Conservation (phyloP, 2,329 filamentous ascomycete genomes). For the Apiospora saccharicola region DNA sequence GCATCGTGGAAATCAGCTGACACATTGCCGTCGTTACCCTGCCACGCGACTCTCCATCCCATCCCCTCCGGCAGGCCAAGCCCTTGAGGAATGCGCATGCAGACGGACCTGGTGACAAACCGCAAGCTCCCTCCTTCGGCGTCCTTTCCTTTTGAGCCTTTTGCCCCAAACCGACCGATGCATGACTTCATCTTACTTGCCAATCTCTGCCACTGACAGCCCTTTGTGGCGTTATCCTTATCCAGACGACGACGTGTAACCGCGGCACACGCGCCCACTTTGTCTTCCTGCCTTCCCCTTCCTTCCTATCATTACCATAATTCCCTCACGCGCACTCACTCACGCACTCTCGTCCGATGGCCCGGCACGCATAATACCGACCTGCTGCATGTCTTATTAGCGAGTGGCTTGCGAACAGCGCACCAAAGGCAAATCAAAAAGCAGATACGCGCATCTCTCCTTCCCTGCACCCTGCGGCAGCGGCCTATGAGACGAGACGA, state of each 20-base stretch:
- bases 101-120: background rate
- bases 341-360: too few species aligned
- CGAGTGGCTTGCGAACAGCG: background rate
- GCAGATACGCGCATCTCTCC: background rate
- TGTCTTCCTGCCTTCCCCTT: background rate
- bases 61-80: background rate
- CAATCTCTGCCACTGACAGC: background rate
- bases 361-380: background rate
- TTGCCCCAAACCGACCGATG: background rate
- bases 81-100: background rate
- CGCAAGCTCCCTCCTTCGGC: background rate
- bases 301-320: background rate
- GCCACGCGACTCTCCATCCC: background rate
- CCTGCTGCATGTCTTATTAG: conserved; percentile 12
- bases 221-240: background rate
- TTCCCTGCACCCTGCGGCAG: background rate
- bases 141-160: background rate
- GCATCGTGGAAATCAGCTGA: conserved; percentile 8
- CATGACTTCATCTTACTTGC: background rate
- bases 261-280: background rate
- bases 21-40: background rate
- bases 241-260: background rate
- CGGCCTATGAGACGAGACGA: background rate
- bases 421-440: background rate
- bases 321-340: background rate